These are phyloP conservation scores for Hypoxylon fragiforme DNA, from an alignment of 495 filamentous ascomycete genomes.

Conservation along the genomic window DNA sequence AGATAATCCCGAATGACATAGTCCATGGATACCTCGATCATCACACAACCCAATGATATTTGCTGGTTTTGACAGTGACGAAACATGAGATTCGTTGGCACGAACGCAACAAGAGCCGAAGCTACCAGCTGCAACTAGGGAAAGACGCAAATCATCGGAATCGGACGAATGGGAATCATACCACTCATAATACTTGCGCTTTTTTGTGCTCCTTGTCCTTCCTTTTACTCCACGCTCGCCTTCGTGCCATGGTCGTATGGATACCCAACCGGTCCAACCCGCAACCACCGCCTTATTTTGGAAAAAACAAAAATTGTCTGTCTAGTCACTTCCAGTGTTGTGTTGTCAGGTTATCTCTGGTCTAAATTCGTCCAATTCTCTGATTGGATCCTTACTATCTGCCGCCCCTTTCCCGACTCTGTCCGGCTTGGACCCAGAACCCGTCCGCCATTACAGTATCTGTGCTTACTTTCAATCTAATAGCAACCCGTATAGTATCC, in stretches of 20 bases:
- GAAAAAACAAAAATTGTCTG: too few relatives aligned
- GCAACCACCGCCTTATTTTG: constrained; percentile 23
- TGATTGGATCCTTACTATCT: constrained; percentile 22
- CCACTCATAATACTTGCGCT: too few relatives aligned
- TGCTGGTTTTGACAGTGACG: background rate
- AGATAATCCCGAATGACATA: too few relatives aligned
- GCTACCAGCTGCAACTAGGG: constrained; percentile 11
- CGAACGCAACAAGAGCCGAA: background rate
- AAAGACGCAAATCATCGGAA: constrained; percentile 14
- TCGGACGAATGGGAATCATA: constrained; percentile 34
- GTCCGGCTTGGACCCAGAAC: constrained; percentile 11
- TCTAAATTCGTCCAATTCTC: constrained; percentile 3
- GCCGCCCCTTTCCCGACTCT: constrained; percentile 23
- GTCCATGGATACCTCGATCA: background rate
- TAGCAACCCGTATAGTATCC: constrained; percentile 5
- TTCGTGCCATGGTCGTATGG: constrained; percentile 27
- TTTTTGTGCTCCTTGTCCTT: too few relatives aligned
- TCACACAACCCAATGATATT: background rate
- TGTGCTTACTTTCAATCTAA: constrained; percentile 13
- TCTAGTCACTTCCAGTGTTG: too few relatives aligned
- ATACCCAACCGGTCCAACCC: constrained; percentile 31
- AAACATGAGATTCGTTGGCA: background rate
- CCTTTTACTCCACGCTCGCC: constrained; percentile 14
- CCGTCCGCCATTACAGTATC: constrained; percentile 7
- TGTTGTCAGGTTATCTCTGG: constrained; percentile 25